Evolutionary conservation across 352 stramenopile genomes (phyloP).

Genomic region (Phytopythium sindhum): DNA sequence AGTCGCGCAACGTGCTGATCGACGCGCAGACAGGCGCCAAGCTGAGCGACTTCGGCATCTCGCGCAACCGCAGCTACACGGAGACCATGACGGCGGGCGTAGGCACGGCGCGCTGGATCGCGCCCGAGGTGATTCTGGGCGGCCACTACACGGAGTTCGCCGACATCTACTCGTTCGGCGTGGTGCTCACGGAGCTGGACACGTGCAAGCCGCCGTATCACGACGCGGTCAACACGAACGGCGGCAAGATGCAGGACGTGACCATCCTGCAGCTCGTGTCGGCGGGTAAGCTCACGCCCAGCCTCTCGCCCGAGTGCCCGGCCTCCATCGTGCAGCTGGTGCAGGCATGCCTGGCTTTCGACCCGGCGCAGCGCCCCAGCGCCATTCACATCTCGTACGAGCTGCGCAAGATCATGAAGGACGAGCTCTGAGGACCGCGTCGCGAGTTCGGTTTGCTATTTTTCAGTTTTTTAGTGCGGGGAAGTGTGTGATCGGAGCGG

Average conservation of each 20-base stretch:
- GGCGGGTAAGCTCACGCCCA: slow-evolving; percentile 64
- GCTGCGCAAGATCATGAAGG: slow-evolving; percentile 74
- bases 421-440: slow-evolving; percentile 35
- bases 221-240: slow-evolving; percentile 59
- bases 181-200: slow-evolving; percentile 61
- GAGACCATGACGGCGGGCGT: slow-evolving; percentile 68
- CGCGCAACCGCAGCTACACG: slow-evolving; percentile 45
- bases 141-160: slow-evolving; percentile 52
- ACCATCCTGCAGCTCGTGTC: slow-evolving; percentile 65
- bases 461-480: not conserved
- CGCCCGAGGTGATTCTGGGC: slow-evolving; percentile 44
- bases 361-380: slow-evolving; percentile 58
- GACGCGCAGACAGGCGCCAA: slow-evolving; percentile 54
- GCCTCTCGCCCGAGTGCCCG: slow-evolving; percentile 46
- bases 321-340: slow-evolving; percentile 54
- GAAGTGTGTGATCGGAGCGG: not conserved
- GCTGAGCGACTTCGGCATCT: slow-evolving; percentile 71
- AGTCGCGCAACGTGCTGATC: slow-evolving; percentile 68
- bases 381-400: slow-evolving; percentile 80
- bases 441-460: too few relatives aligned
- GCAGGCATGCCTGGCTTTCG: slow-evolving; percentile 57
- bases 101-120: slow-evolving; percentile 53
- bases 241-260: slow-evolving; percentile 56
- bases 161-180: slow-evolving; percentile 55
- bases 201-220: slow-evolving; percentile 62